phyloP scores from a whole-genome alignment of 2,329 filamentous ascomycete genomes.

The Phyllosticta citribraziliensis region DNA sequence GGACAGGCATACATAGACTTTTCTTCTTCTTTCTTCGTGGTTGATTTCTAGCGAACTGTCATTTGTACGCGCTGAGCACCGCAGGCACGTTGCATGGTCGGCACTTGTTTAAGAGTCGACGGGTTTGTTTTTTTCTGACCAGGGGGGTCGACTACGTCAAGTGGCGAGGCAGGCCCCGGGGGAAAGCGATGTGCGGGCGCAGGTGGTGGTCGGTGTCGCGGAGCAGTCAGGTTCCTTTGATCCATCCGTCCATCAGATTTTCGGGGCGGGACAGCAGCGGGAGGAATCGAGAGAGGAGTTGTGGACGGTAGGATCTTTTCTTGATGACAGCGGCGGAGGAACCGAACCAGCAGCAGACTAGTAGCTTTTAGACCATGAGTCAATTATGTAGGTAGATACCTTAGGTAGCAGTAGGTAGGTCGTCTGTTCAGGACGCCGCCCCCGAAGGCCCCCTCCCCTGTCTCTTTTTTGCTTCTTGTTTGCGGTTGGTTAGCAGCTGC shows the following conservation, averaged over 20 bases:
- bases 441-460: neutral
- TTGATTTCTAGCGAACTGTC: neutral
- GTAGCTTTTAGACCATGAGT: neutral
- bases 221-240: neutral
- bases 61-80: neutral
- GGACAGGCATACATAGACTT: constrained; percentile 7
- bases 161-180: neutral
- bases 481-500: too few species aligned
- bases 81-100: neutral
- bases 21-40: neutral
- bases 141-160: neutral
- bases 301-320: neutral
- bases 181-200: neutral
- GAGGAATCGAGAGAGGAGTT: neutral
- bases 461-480: too few species aligned
- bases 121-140: neutral
- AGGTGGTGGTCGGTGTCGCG: neutral
- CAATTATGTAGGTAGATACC: neutral
- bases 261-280: neutral
- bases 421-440: neutral
- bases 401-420: constrained; percentile 9
- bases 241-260: neutral
- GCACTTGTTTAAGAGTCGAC: neutral
- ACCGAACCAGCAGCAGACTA: neutral
- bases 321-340: neutral